Evolutionary conservation across 495 filamentous ascomycete species (phyloP).

Genomic region (Beverwykella pulmonaria): DNA sequence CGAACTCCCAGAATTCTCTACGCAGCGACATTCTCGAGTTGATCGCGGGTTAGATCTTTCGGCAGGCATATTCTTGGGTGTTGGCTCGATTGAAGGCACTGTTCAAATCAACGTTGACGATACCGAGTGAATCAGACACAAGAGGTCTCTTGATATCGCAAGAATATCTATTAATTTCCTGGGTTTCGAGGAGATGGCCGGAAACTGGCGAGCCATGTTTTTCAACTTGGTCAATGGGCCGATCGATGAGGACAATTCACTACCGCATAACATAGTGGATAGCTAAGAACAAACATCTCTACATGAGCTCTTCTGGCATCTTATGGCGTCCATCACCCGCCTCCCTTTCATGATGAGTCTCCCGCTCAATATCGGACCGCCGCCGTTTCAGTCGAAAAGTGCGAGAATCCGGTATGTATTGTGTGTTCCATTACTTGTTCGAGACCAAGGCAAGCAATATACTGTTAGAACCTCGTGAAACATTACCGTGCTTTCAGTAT

Average conservation of each 20-base stretch:
- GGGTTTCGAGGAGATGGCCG: constrained; percentile 55
- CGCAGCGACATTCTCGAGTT: constrained; percentile 45
- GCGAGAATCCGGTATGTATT: constrained; percentile 58
- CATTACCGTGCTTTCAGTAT: constrained; percentile 44
- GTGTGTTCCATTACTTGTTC: constrained; percentile 46
- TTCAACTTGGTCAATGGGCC: constrained; percentile 55
- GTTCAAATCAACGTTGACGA: constrained; percentile 47
- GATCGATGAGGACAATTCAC: constrained; percentile 54
- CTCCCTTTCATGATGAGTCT: constrained; percentile 58
- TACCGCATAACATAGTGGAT: constrained; percentile 54
- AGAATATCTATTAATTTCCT: constrained; percentile 55
- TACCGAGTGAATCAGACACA: constrained; percentile 41
- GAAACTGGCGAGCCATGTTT: constrained; percentile 51
- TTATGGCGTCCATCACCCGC: constrained; percentile 49
- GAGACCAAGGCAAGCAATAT: constrained; percentile 47
- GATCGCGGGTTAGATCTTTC: constrained; percentile 44
- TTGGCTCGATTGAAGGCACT: constrained; percentile 47
- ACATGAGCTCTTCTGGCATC: constrained; percentile 51
- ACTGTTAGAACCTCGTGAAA: constrained; percentile 48
- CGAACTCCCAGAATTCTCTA: constrained; percentile 46
- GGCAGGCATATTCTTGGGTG: constrained; percentile 48
- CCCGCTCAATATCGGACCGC: constrained; percentile 58
- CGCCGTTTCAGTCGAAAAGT: constrained; percentile 56
- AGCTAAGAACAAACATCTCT: constrained; percentile 41
- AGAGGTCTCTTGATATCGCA: constrained; percentile 44